These are phyloP conservation scores for Colletotrichum sansevieriae DNA, from an alignment of 2,329 filamentous ascomycete species.

Conservation along the genomic window DNA sequence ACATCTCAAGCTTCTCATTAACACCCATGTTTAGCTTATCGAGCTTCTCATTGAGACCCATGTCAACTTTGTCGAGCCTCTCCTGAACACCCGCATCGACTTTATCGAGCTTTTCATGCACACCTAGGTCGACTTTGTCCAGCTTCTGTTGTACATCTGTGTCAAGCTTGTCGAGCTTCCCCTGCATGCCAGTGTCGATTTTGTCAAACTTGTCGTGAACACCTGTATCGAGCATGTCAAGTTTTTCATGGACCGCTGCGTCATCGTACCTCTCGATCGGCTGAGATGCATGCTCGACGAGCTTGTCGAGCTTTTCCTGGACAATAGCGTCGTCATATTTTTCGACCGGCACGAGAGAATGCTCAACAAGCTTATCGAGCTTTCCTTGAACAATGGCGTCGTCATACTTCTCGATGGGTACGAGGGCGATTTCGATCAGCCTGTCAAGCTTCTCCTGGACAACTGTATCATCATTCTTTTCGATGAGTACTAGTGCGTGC, in stretches of 20 bases:
- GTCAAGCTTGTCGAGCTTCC: slow-evolving; percentile 53
- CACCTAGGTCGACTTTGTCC: slow-evolving; percentile 58
- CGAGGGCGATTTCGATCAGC: slow-evolving; percentile 25
- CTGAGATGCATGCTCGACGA: slow-evolving; percentile 25
- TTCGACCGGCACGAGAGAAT: slow-evolving; percentile 57
- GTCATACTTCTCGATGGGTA: slow-evolving; percentile 42
- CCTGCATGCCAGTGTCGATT: slow-evolving; percentile 64
- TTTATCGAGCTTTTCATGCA: slow-evolving; percentile 57
- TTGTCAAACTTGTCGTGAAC: slow-evolving; percentile 48
- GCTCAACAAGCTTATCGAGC: slow-evolving; percentile 65
- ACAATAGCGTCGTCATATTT: slow-evolving; percentile 33
- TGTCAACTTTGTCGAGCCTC: slow-evolving; percentile 55
- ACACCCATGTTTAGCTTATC: slow-evolving; percentile 53
- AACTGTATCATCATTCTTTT: slow-evolving; percentile 23
- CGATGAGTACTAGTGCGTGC: slow-evolving; percentile 18
- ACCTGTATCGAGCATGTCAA: slow-evolving; percentile 63
- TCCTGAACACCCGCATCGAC: slow-evolving; percentile 49
- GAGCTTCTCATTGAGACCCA: slow-evolving; percentile 58
- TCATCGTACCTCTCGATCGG: slow-evolving; percentile 44
- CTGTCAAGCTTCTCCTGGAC: slow-evolving; percentile 35
- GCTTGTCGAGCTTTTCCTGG: slow-evolving; percentile 31
- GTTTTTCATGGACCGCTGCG: slow-evolving; percentile 56
- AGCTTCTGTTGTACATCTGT: slow-evolving; percentile 46
- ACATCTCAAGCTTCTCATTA: slow-evolving; percentile 49
- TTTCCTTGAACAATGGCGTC: slow-evolving; percentile 47